Evolutionary conservation across 352 stramenopile genomes (phyloP).

Genomic region (Pythium dissimile): DNA sequence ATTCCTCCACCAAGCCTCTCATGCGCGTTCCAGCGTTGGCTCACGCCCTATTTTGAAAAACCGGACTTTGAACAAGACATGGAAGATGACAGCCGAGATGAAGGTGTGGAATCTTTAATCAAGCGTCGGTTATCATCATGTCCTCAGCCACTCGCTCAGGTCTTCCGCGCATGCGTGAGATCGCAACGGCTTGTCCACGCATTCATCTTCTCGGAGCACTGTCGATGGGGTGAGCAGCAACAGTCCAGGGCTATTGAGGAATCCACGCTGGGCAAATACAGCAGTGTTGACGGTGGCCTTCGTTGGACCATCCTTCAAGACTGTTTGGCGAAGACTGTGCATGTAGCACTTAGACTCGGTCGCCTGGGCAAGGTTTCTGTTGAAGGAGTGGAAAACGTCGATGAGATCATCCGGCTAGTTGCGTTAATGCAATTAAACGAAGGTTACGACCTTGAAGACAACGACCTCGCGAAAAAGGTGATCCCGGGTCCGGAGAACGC

Average conservation of each 20-base stretch:
- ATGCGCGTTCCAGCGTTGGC: slow-evolving; percentile 75
- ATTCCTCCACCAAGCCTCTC: slow-evolving; percentile 61
- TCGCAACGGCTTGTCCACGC: slow-evolving; percentile 60
- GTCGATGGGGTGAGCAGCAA: slow-evolving; percentile 54
- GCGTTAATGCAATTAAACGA: slow-evolving; percentile 82
- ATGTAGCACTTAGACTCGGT: slow-evolving; percentile 68
- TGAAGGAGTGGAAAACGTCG: slow-evolving; percentile 69
- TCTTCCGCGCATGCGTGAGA: slow-evolving; percentile 66
- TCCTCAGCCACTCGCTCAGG: slow-evolving; percentile 28
- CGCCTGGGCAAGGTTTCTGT: slow-evolving; percentile 60
- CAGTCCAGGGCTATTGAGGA: slow-evolving; percentile 73
- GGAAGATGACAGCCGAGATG: slow-evolving; percentile 29
- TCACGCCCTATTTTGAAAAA: slow-evolving; percentile 54
- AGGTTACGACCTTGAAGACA: slow-evolving; percentile 46
- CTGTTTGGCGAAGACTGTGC: slow-evolving; percentile 64
- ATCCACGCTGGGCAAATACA: slow-evolving; percentile 64
- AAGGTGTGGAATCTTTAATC: slow-evolving; percentile 22
- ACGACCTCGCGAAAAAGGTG: not conserved
- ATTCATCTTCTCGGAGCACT: slow-evolving; percentile 72
- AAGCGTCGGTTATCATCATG: slow-evolving; percentile 41
- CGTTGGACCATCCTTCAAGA: slow-evolving; percentile 75
- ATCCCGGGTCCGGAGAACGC: not conserved
- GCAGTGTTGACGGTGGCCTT: slow-evolving; percentile 46
- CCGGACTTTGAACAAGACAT: slow-evolving; percentile 32
- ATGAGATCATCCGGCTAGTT: slow-evolving; percentile 70